Evolutionary conservation across 164 flowering plant genomes (phyloP).

Genomic region (Annona cherimola): DNA sequence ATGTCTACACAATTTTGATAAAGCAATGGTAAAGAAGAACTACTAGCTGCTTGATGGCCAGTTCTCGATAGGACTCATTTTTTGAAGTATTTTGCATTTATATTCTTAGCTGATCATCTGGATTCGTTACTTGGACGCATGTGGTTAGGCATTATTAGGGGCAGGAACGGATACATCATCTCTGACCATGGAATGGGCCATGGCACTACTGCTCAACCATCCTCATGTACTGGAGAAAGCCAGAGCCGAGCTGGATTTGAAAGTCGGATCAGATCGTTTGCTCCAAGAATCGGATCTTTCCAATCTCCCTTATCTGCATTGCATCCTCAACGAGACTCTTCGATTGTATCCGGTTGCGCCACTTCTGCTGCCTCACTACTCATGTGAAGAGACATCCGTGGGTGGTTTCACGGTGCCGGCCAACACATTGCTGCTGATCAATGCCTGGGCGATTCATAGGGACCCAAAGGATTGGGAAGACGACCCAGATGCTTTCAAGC

Average conservation of each 20-base stretch:
- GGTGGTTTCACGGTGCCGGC: slow-evolving; percentile 35
- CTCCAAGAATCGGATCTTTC: slow-evolving; percentile 39
- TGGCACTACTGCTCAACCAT: slow-evolving; percentile 38
- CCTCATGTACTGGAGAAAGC: slow-evolving; percentile 29
- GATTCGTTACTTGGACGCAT: no score
- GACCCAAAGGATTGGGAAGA: no score
- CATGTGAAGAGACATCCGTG: slow-evolving; percentile 29
- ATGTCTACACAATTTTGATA: not conserved
- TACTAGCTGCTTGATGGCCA: no score
- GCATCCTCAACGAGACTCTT: slow-evolving; percentile 36
- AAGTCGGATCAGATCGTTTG: slow-evolving; percentile 23
- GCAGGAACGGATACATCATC: slow-evolving; percentile 47
- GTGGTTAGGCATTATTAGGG: not conserved
- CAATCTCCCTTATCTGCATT: slow-evolving; percentile 34
- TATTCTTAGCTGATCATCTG: no score
- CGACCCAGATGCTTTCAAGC: slow-evolving; percentile 40
- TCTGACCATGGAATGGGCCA: slow-evolving; percentile 40
- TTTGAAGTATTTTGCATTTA: no score
- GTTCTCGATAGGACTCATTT: no score
- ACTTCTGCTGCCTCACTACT: slow-evolving; percentile 41
- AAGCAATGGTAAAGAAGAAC: slow-evolving; percentile 22
- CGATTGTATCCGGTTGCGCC: slow-evolving; percentile 40
- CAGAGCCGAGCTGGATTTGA: slow-evolving; percentile 29
- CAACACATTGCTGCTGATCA: slow-evolving; percentile 38
- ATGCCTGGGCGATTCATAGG: slow-evolving; percentile 48